Conservation (phyloP, 176 grass and related monocot species). For the Alopecurus myosuroides region DNA sequence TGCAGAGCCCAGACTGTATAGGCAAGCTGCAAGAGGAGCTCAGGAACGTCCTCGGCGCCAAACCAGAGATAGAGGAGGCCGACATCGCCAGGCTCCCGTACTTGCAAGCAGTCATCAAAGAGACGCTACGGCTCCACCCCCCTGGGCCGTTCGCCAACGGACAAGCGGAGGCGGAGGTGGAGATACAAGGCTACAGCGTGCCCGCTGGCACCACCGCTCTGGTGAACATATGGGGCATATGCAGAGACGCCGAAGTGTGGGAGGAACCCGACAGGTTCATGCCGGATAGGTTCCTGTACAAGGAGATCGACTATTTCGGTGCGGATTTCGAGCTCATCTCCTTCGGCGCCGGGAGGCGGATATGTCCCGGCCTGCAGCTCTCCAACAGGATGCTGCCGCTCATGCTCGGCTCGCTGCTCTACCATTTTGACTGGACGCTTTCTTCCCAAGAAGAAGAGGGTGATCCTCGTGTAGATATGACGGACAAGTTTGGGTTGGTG, state of each 20-base stretch:
- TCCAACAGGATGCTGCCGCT: slow-evolving; percentile 23
- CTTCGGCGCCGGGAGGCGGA: slow-evolving; percentile 31
- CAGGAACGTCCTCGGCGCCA: background rate
- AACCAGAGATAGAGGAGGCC: slow-evolving; percentile 19
- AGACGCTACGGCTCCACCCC: slow-evolving; percentile 37
- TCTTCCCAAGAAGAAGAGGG: no score
- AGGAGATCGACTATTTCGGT: background rate
- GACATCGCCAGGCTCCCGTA: slow-evolving; percentile 32
- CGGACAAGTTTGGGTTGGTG: slow-evolving; percentile 34
- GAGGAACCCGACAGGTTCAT: slow-evolving; percentile 22
- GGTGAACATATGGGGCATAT: slow-evolving; percentile 44
- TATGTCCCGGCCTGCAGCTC: slow-evolving; percentile 37
- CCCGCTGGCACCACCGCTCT: slow-evolving; percentile 7
- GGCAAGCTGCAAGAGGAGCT: slow-evolving; percentile 22
- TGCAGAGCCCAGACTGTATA: slow-evolving; percentile 22
- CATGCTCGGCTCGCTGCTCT: slow-evolving; percentile 35
- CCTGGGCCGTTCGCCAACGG: slow-evolving; percentile 8
- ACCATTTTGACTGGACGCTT: slow-evolving; percentile 20
- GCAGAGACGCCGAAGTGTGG: slow-evolving; percentile 26
- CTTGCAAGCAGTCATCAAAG: slow-evolving; percentile 35
- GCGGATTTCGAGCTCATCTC: slow-evolving; percentile 29
- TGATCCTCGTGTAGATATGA: slow-evolving; percentile 12
- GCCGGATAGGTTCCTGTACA: slow-evolving; percentile 43
- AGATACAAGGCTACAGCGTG: slow-evolving; percentile 27
- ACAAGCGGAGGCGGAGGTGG: slow-evolving; percentile 12